phyloP scores from a whole-genome alignment of 352 stramenopile species.

The Pythium phragmiticola region DNA sequence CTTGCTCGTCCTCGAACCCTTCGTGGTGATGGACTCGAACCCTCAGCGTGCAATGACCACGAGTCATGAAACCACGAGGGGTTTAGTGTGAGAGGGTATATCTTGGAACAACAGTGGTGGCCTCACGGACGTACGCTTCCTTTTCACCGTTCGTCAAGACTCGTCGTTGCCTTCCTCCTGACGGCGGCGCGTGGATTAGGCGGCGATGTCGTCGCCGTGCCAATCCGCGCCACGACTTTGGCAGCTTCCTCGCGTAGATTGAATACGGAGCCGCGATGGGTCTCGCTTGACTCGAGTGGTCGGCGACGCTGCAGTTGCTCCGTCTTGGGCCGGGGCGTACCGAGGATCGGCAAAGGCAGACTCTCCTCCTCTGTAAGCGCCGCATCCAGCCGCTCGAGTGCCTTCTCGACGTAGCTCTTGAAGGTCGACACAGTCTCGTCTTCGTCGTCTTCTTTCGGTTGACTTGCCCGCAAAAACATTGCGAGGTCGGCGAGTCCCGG shows the following conservation, averaged over 20 bases:
- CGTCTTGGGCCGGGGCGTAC: background rate
- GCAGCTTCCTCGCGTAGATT: conserved; percentile 20
- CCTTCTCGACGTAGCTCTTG: conserved; percentile 15
- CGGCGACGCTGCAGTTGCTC: conserved; percentile 10
- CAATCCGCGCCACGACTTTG: conserved; percentile 13
- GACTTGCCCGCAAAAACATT: background rate
- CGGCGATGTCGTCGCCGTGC: conserved; percentile 1
- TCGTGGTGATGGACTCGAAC: too few species aligned
- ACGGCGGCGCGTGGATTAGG: background rate
- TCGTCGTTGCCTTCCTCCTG: background rate
- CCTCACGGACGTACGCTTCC: too few species aligned
- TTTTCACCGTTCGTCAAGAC: too few species aligned
- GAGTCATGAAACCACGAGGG: too few species aligned
- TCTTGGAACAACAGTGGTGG: too few species aligned
- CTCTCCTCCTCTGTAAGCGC: conserved; percentile 4
- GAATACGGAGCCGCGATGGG: conserved; percentile 11
- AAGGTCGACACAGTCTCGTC: too few species aligned
- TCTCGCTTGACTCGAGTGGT: background rate
- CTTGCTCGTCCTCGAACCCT: too few species aligned
- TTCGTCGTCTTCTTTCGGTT: background rate
- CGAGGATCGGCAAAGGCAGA: background rate
- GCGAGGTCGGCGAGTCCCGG: conserved; percentile 10
- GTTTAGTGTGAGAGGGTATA: too few species aligned
- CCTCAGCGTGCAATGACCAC: too few species aligned
- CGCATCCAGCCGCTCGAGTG: conserved; percentile 20